Base-by-base conservation (phyloP, 768 basidiomycete species). In the Russula lepida region DNA sequence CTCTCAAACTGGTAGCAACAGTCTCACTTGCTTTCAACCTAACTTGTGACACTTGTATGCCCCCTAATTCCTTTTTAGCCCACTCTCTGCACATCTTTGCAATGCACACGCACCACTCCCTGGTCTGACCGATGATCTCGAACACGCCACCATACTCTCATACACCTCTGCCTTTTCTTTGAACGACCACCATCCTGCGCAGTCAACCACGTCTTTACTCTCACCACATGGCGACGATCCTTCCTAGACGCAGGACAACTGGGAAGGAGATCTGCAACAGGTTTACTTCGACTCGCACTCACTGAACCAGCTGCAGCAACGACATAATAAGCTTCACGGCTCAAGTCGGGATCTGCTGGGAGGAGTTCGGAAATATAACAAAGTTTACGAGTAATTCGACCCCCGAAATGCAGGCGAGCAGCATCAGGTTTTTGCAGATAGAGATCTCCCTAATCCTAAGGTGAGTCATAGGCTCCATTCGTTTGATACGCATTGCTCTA, bases 331-430 rank as follows among this genome's bases (percentile, higher is more conserved):
- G n/a, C 25, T 47, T 30, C 58, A 58, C 21, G 71, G 64, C 54
- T 72, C 73, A 21, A 81, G 77, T 69, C 84, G 81, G 82, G 81
- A 80, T 68, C 39, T 81, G 49, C 71, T 80, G 17, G 74, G 70
- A 56, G 80, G 80, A 41, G 75, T 80, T 59, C 76, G 74, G 71
- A 81, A 75, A 69, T 71, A 81, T 28, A 84, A 83, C 64, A 74
- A 79, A 55, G 74, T 75, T 11, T 85, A 84, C 64, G 79, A 83
- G 67, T 78, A 81, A 64, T 84, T 84, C 67, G 83, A 84, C 63
- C 64, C 81, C 35, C 72, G 80, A 41, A 77, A 83, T 62, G 79
- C 80, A 44, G 79, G 74, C 68, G 72, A 81, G 65, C 64, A 76
- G 27, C 79, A 84, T 62, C 74, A 84, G 27, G 76, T 73, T 17